Base-by-base conservation (phyloP, 768 basidiomycete genomes). In the Kwoniella bestiolae region DNA sequence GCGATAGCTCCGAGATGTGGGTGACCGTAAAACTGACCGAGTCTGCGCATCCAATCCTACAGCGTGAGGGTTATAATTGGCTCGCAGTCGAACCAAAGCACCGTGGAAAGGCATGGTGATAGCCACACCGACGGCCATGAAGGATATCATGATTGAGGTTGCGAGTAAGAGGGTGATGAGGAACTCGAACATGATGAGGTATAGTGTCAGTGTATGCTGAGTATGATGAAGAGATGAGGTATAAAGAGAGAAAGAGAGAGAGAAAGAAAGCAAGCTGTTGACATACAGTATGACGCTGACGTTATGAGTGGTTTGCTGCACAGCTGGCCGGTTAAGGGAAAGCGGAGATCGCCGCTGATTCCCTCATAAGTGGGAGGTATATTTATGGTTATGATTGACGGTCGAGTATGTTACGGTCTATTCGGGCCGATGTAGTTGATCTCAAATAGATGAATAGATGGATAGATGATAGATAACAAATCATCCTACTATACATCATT, bases 31-130 rank as follows among this genome's bases (percentile, higher is more conserved):
- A 14, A 67, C 76, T 62, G 21, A 76, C 77, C 77, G 59, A 38
- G 74, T 78, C 63, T 78, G 73, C 1, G 72, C 71, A n/a, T 81
- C 80, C 25, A 81, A 57, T 1, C 78, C 78, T 0, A 81, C 77
- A 18, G 78, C 80, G 66, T 74, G 65, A 5, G 80, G 80, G 49
- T 79, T 81, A 55, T 81, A 81, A 52, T 81, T 81, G 34, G 78
- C 75, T 57, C 80, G 51, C 34, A 81, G 64, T 38, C 79, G 47
- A 11, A 81, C 74, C 45, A 81, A 41, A 5, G 80, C 80, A 3
- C 80, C 80, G 35, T 78, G 76, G 73, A 81, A 77, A 1, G 80
- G 80, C 78, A 78, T 79, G 28, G 77, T 77, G 21, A 81, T 57
- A 2, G 58, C 78, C 35, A 78, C 75, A 4, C 71, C 75, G 21